phyloP scores from a whole-genome alignment of 2,329 filamentous ascomycete species.

The Phyllosticta citriasiana region DNA sequence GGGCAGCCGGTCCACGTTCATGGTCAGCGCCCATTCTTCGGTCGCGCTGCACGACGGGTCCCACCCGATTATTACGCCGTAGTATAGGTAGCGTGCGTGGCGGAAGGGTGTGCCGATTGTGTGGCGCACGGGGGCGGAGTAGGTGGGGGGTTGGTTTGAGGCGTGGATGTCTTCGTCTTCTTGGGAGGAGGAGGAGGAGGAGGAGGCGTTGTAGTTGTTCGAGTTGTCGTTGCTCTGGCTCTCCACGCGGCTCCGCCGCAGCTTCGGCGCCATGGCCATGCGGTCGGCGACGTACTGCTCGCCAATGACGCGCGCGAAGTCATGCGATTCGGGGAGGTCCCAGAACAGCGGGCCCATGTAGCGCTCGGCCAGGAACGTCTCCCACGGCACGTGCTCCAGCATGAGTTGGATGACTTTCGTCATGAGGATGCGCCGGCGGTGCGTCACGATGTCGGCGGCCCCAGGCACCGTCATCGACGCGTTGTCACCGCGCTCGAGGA shows the following conservation, averaged over 20 bases:
- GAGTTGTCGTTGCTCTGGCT: conserved; percentile 1
- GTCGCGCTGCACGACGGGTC: conserved; percentile 49
- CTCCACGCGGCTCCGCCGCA: background rate
- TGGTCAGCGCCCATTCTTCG: conserved; percentile 54
- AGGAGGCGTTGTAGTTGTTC: conserved; percentile 16
- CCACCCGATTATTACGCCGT: conserved; percentile 85
- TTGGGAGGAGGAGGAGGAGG: too few relatives aligned
- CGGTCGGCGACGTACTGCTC: conserved; percentile 16
- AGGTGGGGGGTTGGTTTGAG: too few relatives aligned
- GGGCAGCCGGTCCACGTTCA: conserved; percentile 51
- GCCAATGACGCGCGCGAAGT: conserved; percentile 47
- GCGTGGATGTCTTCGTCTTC: too few relatives aligned
- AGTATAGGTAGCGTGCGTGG: conserved; percentile 70
- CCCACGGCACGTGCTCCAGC: conserved; percentile 57
- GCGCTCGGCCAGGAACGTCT: conserved; percentile 60
- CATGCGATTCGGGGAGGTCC: conserved; percentile 42
- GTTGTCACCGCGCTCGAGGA: conserved; percentile 24
- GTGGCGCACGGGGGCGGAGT: conserved; percentile 11
- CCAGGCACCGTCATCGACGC: background rate
- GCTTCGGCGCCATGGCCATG: conserved; percentile 46
- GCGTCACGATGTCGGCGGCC: conserved; percentile 13
- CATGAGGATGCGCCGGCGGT: conserved; percentile 45
- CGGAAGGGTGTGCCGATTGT: conserved; percentile 69
- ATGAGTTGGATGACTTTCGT: conserved; percentile 56
- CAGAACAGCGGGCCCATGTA: conserved; percentile 55